Evolutionary conservation across 257 asterid species (phyloP).

Genomic region (Plantago ovata): DNA sequence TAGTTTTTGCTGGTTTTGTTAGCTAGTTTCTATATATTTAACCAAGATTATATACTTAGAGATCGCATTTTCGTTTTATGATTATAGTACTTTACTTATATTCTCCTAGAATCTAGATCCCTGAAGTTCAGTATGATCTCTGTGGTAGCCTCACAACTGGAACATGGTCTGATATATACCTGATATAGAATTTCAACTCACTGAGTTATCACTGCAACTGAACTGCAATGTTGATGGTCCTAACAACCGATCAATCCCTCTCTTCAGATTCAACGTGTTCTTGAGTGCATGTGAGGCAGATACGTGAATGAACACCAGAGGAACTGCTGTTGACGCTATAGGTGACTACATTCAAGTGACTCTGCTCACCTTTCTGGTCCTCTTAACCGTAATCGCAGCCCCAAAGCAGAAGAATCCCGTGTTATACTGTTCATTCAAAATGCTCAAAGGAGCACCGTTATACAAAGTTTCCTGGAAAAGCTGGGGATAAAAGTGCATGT

Average conservation of each 20-base stretch:
- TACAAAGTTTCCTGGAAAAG: constrained; percentile 43
- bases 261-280: constrained; percentile 48
- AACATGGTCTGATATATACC: no score
- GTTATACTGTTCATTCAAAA: constrained; percentile 51
- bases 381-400: constrained; percentile 21
- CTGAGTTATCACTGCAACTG: no score
- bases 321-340: constrained; percentile 27
- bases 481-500: constrained; percentile 48
- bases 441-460: constrained; percentile 35
- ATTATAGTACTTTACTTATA: no score
- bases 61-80: no score
- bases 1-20: constrained; percentile 12
- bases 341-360: constrained; percentile 16
- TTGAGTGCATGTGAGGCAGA: constrained; percentile 17
- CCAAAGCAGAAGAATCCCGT: constrained; percentile 40
- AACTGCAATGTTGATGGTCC: no score
- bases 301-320: constrained; percentile 4
- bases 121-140: no score
- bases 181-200: no score
- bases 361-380: constrained; percentile 26
- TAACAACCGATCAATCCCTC: no score
- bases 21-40: no score
- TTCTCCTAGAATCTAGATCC: no score
- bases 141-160: no score
- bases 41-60: no score